Evolutionary conservation across 139 green algal genomes (phyloP).

Genomic region (Trebouxia sp.): DNA sequence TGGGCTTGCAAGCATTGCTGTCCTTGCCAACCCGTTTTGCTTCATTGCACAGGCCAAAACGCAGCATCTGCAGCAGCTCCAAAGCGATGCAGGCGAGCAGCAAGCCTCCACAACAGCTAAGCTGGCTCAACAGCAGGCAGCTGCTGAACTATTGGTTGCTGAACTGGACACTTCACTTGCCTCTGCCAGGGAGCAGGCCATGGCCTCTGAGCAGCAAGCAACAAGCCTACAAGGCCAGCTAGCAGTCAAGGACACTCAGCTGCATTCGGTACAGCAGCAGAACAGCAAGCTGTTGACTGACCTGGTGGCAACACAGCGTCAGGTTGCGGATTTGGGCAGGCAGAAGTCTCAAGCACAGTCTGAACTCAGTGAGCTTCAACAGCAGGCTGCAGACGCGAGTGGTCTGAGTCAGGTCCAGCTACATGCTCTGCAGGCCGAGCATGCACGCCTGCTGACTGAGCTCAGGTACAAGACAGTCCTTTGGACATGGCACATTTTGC

Average conservation of each 20-base stretch:
- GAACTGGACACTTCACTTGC: background rate
- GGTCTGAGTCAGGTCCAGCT: background rate
- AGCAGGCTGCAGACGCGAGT: background rate
- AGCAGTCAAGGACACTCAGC: background rate
- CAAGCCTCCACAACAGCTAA: background rate
- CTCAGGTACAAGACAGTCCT: too few relatives aligned
- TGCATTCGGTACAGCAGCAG: conserved; percentile 22
- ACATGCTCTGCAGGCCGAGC: background rate
- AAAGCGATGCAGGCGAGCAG: background rate
- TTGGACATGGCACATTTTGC: too few relatives aligned
- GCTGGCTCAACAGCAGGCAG: background rate
- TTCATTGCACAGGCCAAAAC: background rate
- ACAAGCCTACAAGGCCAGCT: conserved; percentile 23
- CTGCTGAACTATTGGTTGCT: background rate
- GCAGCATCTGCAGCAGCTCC: background rate
- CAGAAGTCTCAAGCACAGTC: conserved; percentile 5
- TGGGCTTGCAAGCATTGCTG: too few relatives aligned
- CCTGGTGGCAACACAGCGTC: background rate
- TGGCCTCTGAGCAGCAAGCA: background rate
- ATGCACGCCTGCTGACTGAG: background rate
- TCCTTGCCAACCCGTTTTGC: too few relatives aligned
- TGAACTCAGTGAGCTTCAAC: background rate
- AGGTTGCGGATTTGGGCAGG: background rate
- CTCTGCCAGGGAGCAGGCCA: background rate
- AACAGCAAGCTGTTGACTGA: background rate